Evolutionary conservation across 805 yeast genomes (phyloP).

Genomic region (Hanseniaspora valbyensis): DNA sequence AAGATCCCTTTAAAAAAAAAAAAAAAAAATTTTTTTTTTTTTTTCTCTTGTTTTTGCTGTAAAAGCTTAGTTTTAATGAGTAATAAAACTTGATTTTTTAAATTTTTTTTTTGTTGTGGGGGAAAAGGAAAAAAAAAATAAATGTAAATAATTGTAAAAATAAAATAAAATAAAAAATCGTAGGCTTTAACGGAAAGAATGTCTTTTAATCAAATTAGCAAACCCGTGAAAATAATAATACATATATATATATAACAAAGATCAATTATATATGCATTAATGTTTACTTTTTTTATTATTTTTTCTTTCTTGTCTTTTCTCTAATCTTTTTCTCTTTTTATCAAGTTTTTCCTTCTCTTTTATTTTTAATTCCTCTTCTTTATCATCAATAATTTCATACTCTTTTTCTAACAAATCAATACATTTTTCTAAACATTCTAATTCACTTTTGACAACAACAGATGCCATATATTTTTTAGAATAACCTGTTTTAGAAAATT

Average conservation of each 20-base stretch:
- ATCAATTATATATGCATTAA: background rate
- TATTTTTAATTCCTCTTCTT: background rate
- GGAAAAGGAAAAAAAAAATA: no score
- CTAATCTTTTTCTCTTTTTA: conserved; percentile 10
- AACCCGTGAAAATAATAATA: no score
- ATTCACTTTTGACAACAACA: conserved; percentile 48
- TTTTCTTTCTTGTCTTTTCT: conserved; percentile 6
- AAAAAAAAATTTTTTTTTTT: no score
- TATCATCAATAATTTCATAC: background rate
- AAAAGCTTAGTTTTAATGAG: no score
- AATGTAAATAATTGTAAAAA: background rate
- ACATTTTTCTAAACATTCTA: conserved; percentile 38
- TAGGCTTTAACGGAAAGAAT: no score
- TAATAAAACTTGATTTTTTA: no score
- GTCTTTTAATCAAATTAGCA: no score
- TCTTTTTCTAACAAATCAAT: conserved; percentile 20
- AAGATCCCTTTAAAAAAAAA: no score
- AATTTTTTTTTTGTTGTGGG: no score
- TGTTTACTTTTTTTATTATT: background rate
- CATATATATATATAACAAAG: no score
- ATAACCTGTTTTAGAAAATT: conserved; percentile 21
- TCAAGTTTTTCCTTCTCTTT: conserved; percentile 1
- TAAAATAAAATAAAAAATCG: no score
- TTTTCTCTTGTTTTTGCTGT: no score
- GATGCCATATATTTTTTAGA: conserved; percentile 38